Evolutionary conservation across 2,329 filamentous ascomycete species (phyloP).

Genomic region (Dactylellina parvicollis): DNA sequence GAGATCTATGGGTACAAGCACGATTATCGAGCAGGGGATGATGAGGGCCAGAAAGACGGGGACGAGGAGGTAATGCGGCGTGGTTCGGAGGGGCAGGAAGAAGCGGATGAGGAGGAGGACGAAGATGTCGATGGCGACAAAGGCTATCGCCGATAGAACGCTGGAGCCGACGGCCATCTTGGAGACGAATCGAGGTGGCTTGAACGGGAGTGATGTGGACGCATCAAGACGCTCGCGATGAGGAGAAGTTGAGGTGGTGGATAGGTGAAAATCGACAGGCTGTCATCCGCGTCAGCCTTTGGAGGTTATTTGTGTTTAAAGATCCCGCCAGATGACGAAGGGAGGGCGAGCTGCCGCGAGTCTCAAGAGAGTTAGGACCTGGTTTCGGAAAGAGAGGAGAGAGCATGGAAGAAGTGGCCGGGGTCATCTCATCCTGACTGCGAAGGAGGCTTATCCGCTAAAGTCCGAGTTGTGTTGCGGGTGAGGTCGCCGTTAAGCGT

Average conservation of each 20-base stretch:
- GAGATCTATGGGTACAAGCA: conserved; percentile 94
- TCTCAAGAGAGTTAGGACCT: neutral
- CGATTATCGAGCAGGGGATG: conserved; percentile 86
- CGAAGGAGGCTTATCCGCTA: no score
- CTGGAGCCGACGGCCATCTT: conserved; percentile 56
- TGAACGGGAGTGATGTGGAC: neutral
- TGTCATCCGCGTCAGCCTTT: conserved; percentile 4
- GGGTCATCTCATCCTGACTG: neutral
- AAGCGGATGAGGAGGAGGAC: conserved; percentile 86
- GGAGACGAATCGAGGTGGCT: neutral
- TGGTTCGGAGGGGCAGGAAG: conserved; percentile 89
- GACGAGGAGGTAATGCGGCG: conserved; percentile 86
- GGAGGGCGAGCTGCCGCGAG: neutral
- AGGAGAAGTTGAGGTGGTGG: no score
- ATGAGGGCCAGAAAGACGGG: conserved; percentile 97
- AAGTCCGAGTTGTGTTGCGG: neutral
- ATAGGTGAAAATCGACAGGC: neutral
- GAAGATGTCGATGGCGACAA: conserved; percentile 64
- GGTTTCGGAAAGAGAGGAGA: no score
- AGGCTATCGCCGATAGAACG: conserved; percentile 57
- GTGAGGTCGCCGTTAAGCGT: neutral
- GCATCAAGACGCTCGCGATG: neutral
- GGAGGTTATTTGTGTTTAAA: conserved; percentile 1
- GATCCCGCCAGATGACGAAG: conserved; percentile 16
- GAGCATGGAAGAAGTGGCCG: no score